Evolutionary conservation across 2,329 filamentous ascomycete species (phyloP), one percentile per base, ranked within the genome.

Genomic region (Diaporthe sp.): DNA sequence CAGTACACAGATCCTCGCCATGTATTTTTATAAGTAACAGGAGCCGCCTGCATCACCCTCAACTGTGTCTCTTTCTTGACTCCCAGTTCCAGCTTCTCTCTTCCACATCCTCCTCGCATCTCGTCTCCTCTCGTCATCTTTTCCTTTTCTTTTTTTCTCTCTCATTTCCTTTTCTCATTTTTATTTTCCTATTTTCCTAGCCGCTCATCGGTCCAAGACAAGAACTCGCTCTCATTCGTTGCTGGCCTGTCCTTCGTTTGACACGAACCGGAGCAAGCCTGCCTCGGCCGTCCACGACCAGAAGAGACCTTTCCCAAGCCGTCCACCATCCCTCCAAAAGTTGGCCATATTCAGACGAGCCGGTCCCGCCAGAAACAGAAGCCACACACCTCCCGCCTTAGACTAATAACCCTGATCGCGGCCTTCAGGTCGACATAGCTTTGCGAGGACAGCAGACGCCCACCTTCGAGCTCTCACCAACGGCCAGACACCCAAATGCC

Each of bases 401-500:
- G 39, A 28, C 37, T 72, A 65, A 73, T 65, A 65, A n/a, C n/a
- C 47, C 47, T 42, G 47, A 39, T 15, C 58, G 37, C n/a, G 31
- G 22, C 58, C 58, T 13, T 12, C 58, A 53, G 71, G 55, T 63
- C 58, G 60, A 65, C 42, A 3, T 22, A 51, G 25, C 42, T 34
- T 63, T 60, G 20, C 42, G 31, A 72, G 31, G 31, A 51, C 55
- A 61, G 15, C 57, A 39, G 31, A 20, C 39, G 51, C 75, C 79
- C 79, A 44, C 78, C 80, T 67, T 77, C 81, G 37, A 82, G 79
- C 73, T 79, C 81, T 63, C 80, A 82, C 73, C 78, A 76, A 71
- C 77, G 77, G 70, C 58, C 78, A 73, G 58, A 65, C 51, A 60
- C 80, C 72, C 72, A 79, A 57, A 78, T 79, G 37, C 77, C 80